phyloP scores from a whole-genome alignment of 2,329 filamentous ascomycete genomes.

The Fusarium pseudonygamai region DNA sequence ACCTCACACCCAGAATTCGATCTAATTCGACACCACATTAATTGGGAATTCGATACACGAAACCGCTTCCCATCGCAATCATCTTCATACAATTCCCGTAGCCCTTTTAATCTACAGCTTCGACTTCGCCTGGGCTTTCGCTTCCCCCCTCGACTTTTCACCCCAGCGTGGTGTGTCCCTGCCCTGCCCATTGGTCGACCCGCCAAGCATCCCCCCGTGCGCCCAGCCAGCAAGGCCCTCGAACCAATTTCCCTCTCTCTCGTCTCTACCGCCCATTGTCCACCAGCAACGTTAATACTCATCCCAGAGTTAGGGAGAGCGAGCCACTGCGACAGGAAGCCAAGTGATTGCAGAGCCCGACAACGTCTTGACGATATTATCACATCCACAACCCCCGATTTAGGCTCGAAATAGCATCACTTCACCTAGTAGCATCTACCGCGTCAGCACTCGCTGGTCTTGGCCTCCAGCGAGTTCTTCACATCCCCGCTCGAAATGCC shows the following conservation, averaged over 20 bases:
- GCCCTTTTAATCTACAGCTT: slow-evolving; percentile 9
- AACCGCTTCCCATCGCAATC: slow-evolving; percentile 21
- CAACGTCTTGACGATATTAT: slow-evolving; percentile 19
- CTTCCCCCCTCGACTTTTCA: slow-evolving; percentile 15
- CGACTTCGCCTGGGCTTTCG: slow-evolving; percentile 3
- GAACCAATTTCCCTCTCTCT: slow-evolving; percentile 43
- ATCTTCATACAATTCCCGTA: slow-evolving; percentile 32
- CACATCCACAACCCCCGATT: slow-evolving; percentile 20
- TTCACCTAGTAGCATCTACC: slow-evolving; percentile 40
- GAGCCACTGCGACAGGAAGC: slow-evolving; percentile 7
- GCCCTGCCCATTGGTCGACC: slow-evolving; percentile 39
- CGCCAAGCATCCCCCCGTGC: slow-evolving; percentile 42
- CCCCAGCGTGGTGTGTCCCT: slow-evolving; percentile 35
- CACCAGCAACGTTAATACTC: slow-evolving; percentile 25
- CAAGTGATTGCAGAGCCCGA: slow-evolving; percentile 11
- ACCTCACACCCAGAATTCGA: slow-evolving; percentile 2
- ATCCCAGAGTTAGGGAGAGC: slow-evolving; percentile 26
- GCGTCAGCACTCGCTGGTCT: slow-evolving; percentile 38
- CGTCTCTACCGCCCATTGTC: slow-evolving; percentile 31
- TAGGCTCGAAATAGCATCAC: slow-evolving; percentile 36
- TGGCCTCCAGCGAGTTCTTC: slow-evolving; percentile 33
- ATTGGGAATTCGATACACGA: slow-evolving; percentile 21
- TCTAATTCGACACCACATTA: slow-evolving; percentile 25
- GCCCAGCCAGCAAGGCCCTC: slow-evolving; percentile 40
- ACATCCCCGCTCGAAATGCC: slow-evolving; percentile 58